Percentiles rank a stretch among this genome's conserved stretches.
These are phyloP conservation scores for Stachybotrys echinatus DNA, from an alignment of 2,329 filamentous ascomycete genomes.

Conservation along the genomic window DNA sequence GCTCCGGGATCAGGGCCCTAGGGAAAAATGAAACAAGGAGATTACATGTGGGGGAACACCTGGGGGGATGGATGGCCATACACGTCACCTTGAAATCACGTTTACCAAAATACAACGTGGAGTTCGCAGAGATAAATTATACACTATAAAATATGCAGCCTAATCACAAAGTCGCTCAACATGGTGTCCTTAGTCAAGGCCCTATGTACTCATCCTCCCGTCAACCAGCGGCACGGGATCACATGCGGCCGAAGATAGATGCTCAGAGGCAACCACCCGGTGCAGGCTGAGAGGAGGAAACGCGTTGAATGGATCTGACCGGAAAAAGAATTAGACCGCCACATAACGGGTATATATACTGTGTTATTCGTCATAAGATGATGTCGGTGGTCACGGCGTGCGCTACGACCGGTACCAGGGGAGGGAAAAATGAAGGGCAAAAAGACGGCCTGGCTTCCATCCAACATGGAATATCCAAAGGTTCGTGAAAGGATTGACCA, in stretches of 20 bases:
- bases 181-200: no score
- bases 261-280: neutral
- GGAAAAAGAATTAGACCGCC: conserved; percentile 20
- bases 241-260: no score
- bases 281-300: neutral
- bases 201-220: neutral
- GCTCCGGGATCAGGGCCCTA: no score
- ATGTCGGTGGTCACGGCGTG: conserved; percentile 12
- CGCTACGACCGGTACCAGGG: neutral
- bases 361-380: conserved; percentile 6
- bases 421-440: conserved; percentile 11
- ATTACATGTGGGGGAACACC: no score
- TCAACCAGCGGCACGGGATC: no score
- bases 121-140: conserved; percentile 21
- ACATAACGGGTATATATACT: conserved; percentile 23
- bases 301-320: conserved; percentile 17
- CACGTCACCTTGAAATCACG: neutral
- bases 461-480: conserved; percentile 16
- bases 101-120: neutral
- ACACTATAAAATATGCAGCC: conserved; percentile 31
- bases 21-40: no score
- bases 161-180: conserved; percentile 11
- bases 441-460: conserved; percentile 12
- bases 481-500: conserved; percentile 17
- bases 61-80: no score